A percentile compares a stretch with the other conserved stretches of the same genome.
Evolutionary conservation across 2,329 filamentous ascomycete genomes (phyloP).

Genomic region (Aschersonia sp.): DNA sequence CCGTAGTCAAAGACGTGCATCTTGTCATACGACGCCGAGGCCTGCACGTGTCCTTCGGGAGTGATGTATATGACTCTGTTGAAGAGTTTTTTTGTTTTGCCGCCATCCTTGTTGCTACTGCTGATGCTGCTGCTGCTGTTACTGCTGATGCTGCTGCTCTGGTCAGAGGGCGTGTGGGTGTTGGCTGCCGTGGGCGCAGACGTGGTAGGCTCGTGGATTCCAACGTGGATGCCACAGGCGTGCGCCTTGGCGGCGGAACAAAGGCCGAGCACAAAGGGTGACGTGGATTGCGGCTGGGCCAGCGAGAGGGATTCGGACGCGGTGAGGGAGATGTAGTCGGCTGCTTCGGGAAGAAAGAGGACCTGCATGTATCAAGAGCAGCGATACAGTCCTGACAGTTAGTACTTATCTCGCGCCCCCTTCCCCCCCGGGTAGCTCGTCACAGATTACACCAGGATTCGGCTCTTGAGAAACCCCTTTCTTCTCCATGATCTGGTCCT

Average conservation of each 20-base stretch:
- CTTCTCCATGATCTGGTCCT: no score
- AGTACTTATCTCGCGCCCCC: no score
- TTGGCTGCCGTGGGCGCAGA: neutral
- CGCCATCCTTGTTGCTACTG: no score
- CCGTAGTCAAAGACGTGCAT: slow-evolving; percentile 74
- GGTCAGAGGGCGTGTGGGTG: slow-evolving; percentile 9
- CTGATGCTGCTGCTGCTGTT: no score
- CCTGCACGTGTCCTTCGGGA: slow-evolving; percentile 24
- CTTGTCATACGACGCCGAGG: slow-evolving; percentile 57
- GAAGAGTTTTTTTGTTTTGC: slow-evolving; percentile 17
- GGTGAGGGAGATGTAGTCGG: slow-evolving; percentile 69
- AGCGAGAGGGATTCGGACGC: slow-evolving; percentile 56
- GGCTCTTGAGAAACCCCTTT: no score
- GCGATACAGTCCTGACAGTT: no score
- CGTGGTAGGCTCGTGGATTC: slow-evolving; percentile 60
- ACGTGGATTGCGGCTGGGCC: slow-evolving; percentile 48
- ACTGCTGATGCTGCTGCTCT: no score
- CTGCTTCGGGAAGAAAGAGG: slow-evolving; percentile 84
- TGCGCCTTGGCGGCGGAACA: slow-evolving; percentile 50
- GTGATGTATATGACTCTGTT: slow-evolving; percentile 40
- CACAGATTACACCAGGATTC: no score
- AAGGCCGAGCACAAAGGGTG: slow-evolving; percentile 64
- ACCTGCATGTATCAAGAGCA: slow-evolving; percentile 27
- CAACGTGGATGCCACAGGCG: slow-evolving; percentile 64
- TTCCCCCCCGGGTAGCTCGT: neutral